Evolutionary conservation across 768 basidiomycete species (phyloP).

Genomic region (Wakefieldia striispora): DNA sequence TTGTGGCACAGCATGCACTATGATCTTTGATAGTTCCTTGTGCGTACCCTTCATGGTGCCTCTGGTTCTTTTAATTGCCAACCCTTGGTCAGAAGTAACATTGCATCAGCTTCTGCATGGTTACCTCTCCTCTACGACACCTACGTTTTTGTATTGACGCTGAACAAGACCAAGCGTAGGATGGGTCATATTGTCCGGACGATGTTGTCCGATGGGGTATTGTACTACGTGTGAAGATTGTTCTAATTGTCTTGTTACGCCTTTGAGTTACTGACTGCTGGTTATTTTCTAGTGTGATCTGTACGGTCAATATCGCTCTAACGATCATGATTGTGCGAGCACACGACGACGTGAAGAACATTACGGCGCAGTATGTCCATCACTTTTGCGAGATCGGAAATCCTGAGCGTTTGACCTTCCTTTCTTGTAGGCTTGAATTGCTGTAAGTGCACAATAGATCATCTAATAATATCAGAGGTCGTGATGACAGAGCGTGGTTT

Average conservation of each 20-base stretch:
- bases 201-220: slow-evolving; percentile 32
- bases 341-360: slow-evolving; percentile 30
- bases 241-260: neutral
- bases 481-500: slow-evolving; percentile 33
- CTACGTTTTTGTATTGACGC: slow-evolving; percentile 32
- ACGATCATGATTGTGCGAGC: slow-evolving; percentile 39
- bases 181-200: slow-evolving; percentile 20
- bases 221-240: slow-evolving; percentile 34
- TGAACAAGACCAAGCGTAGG: slow-evolving; percentile 29
- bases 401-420: neutral
- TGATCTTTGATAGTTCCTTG: slow-evolving; percentile 35
- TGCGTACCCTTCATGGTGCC: slow-evolving; percentile 7
- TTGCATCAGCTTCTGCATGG: slow-evolving; percentile 40
- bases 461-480: slow-evolving; percentile 19
- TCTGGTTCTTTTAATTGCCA: neutral
- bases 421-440: slow-evolving; percentile 32
- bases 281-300: slow-evolving; percentile 34
- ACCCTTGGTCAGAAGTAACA: slow-evolving; percentile 9
- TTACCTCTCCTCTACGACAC: slow-evolving; percentile 42
- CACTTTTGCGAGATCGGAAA: neutral
- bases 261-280: neutral
- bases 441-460: slow-evolving; percentile 32
- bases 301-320: slow-evolving; percentile 35
- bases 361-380: slow-evolving; percentile 32
- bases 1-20: slow-evolving; percentile 35